These are phyloP conservation scores for Scedosporium dehoogii DNA, from an alignment of 2,329 filamentous ascomycete species.

Conservation along the genomic window DNA sequence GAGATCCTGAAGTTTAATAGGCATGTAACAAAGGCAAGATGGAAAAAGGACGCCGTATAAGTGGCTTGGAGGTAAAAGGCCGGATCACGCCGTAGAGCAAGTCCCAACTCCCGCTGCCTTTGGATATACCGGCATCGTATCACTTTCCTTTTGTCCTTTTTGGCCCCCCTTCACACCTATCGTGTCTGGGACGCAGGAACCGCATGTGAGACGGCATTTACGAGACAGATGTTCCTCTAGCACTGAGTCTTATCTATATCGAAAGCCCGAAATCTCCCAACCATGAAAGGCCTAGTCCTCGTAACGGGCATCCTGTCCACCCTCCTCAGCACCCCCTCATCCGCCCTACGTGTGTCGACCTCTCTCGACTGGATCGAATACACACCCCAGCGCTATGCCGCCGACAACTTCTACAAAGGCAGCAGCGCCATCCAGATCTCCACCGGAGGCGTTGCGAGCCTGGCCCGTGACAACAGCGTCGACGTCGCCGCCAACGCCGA, in stretches of 20 bases:
- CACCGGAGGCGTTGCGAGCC: constrained; percentile 6
- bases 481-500: constrained; percentile 11
- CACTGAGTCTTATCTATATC: not conserved
- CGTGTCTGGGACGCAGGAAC: not conserved
- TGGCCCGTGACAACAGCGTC: constrained; percentile 5
- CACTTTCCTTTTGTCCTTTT: not conserved
- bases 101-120: not conserved
- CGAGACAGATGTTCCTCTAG: not conserved
- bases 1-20: not conserved
- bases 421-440: constrained; percentile 3
- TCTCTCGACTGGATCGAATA: constrained; percentile 22
- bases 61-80: not conserved
- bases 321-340: not conserved
- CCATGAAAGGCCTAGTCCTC: not conserved
- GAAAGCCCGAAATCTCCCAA: not conserved
- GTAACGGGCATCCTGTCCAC: not conserved
- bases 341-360: constrained; percentile 14
- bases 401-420: constrained; percentile 10
- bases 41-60: not conserved
- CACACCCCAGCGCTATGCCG: constrained; percentile 18
- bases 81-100: not conserved
- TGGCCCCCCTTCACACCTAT: not conserved
- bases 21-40: not conserved
- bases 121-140: not conserved
- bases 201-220: not conserved